Evolutionary conservation across 176 grass and related monocot genomes (phyloP), one percentile per base, ranked within the genome.

Genomic region (Juncus inflexus): DNA sequence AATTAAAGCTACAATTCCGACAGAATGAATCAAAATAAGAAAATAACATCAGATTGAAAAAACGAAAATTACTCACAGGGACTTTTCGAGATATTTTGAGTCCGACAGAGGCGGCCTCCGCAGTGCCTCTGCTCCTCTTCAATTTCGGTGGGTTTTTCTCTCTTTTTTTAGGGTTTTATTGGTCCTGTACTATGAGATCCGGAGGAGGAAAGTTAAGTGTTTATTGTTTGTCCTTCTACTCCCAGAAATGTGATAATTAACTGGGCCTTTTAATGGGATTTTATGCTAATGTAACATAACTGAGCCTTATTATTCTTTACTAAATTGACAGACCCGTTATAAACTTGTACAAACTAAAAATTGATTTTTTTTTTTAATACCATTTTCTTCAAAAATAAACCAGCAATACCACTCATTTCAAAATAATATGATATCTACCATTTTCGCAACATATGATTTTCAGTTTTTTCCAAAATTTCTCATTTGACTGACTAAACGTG

Each of bases 1-100:
- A 45, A 3, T 45, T 45, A 45, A 45, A 45, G n/a, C n/a, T n/a
- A 45, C 7, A 3, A 45, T 45, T 45, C 7, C 3, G 4, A 56
- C 5, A 4, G 12, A 56, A 56, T 56, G 4, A 4, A 56, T 7
- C 5, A 51, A 56, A 56, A 12, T 56, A 56, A 56, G 53, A 56
- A 56, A 56, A 56, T 4, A 3, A 4, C 3, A 15, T 52, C 52
- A 42, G n/a, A 58, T 42, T 7, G n/a, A 3, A 73, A 55, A 53
- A 35, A 66, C 41, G 28, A 36, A 58, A 16, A 9, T n/a, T 60
- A 84, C 95, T 94, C 74, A 99, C 95, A 61, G 95, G 95, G 13
- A 99, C 95, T 69, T 99, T 99, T 68, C n/a, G n/a, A n/a, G n/a
- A n/a, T n/a, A n/a, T 99, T 99, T 78, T 99, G 95, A 11, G 95